Percentiles rank a stretch among this genome's conserved stretches.
phyloP scores from a whole-genome alignment of 1,284 basidiomycete genomes.

The Ceratobasidium sp. region DNA sequence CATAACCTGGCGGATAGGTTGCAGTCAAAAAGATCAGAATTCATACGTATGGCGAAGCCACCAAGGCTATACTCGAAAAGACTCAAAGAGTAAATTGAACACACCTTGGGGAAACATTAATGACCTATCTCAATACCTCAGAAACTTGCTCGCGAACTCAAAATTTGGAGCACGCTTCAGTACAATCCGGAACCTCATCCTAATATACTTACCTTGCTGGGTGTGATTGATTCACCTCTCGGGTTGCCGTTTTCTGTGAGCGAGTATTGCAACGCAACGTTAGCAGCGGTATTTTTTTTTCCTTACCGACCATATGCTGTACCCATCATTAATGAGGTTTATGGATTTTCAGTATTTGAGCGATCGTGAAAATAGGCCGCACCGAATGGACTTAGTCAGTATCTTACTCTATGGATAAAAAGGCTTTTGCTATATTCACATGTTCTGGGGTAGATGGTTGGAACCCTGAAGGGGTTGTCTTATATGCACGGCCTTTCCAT shows the following conservation, averaged over 20 bases:
- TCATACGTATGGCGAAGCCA: neutral
- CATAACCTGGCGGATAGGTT: neutral
- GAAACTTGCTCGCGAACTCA: conserved; percentile 27
- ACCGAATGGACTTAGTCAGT: conserved; percentile 10
- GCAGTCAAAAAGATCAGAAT: neutral
- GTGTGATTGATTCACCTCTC: conserved; percentile 12
- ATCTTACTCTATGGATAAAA: neutral
- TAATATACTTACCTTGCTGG: conserved; percentile 9
- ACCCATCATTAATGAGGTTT: no score
- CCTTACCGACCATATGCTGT: no score
- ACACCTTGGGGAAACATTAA: neutral
- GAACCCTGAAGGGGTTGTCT: neutral
- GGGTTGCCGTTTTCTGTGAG: conserved; percentile 32
- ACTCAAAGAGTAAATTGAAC: neutral
- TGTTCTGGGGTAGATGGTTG: neutral
- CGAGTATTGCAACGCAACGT: neutral
- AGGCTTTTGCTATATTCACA: neutral
- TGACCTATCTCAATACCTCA: neutral
- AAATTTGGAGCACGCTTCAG: conserved; percentile 19
- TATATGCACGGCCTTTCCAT: conserved; percentile 19
- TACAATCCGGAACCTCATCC: neutral
- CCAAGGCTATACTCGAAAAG: neutral
- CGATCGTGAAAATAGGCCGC: neutral
- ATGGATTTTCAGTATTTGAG: neutral
- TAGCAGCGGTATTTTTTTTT: conserved; percentile 3